Base-by-base conservation (phyloP, 495 filamentous ascomycete species). In the Xylaria castorea region DNA sequence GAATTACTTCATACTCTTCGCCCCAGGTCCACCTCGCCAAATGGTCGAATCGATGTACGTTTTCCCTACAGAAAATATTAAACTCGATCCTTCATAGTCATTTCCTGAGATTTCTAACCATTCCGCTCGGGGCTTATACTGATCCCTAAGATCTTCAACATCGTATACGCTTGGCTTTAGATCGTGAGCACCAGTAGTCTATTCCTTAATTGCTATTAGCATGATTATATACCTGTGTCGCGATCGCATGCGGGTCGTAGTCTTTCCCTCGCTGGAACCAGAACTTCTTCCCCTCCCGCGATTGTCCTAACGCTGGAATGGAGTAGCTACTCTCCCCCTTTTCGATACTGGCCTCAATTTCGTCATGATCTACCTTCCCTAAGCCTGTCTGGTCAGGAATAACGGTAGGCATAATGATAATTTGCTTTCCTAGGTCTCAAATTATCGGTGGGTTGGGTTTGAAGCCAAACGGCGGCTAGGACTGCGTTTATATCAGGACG, bases 241-340 rank as follows among this genome's bases (percentile, higher is more conserved):
- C 90, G 42, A 90, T 86, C 22, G 86, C 86, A 64, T 87, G 79
- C 0, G 84, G 83, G 63, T 90, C 84, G 36, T 84, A 82, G 0
- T 74, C 58, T 55, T 76, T 81, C 30, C 69, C 61, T 27, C 80
- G 79, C 64, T 86, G 84, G 53, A 81, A 87, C 79, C 81, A 87
- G 50, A 87, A 84, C 27, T 79, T 76, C 71, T 78, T 84, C 71
- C 80, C 79, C 8, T 76, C 71, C 46, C 76, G 53, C 1, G 79
- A 71, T 2, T 77, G 78, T 1, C 83, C 85, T 25, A 86, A 74
- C 0, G 82, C 79, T 22, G 82, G 80, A 18, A 82, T 75, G 44
- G 57, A 70, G n/a, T 72, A 36, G 40, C 18, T 34, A 14, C 62
- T 70, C 16, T 69, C 73, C 25, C 73, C 75, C 22, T 78, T 71